Conservation (phyloP, 2,329 filamentous ascomycete species). For the Fusarium sororula region DNA sequence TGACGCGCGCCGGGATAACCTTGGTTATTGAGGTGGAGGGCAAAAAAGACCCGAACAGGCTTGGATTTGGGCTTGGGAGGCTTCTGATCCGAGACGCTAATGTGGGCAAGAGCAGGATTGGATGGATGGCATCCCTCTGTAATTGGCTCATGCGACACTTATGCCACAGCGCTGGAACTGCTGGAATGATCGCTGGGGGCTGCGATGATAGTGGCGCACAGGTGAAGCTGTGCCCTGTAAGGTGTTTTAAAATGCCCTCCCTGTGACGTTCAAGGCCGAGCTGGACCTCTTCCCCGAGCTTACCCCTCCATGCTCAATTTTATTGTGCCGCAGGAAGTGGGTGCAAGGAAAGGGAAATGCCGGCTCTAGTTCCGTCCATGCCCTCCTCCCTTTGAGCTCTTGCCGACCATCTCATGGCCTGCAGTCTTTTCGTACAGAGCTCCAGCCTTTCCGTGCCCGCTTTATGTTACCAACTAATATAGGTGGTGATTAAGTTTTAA, state of each 20-base stretch:
- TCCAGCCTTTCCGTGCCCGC: slow-evolving; percentile 8
- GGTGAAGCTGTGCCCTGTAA: slow-evolving; percentile 13
- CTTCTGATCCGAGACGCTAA: slow-evolving; percentile 38
- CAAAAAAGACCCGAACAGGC: slow-evolving; percentile 27
- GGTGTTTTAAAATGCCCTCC: neutral
- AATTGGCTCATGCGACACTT: slow-evolving; percentile 34
- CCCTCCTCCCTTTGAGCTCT: neutral
- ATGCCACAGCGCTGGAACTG: slow-evolving; percentile 18
- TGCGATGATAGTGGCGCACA: slow-evolving; percentile 8
- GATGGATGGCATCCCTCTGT: slow-evolving; percentile 13
- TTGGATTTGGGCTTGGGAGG: slow-evolving; percentile 22
- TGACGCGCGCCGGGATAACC: slow-evolving; percentile 43
- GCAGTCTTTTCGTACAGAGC: neutral
- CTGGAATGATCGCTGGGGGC: slow-evolving; percentile 21
- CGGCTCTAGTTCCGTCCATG: slow-evolving; percentile 13
- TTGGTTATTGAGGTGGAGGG: slow-evolving; percentile 33
- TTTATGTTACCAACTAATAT: neutral
- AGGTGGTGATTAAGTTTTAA: neutral
- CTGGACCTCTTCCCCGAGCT: neutral
- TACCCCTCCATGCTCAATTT: slow-evolving; percentile 21
- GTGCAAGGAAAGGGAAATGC: slow-evolving; percentile 22
- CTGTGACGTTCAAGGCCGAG: slow-evolving; percentile 21
- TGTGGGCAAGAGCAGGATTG: slow-evolving; percentile 24
- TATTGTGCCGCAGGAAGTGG: slow-evolving; percentile 2
- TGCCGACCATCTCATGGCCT: neutral